These are phyloP conservation scores for Tulasnella sp. DNA, from an alignment of 768 basidiomycete species.

Conservation along the genomic window DNA sequence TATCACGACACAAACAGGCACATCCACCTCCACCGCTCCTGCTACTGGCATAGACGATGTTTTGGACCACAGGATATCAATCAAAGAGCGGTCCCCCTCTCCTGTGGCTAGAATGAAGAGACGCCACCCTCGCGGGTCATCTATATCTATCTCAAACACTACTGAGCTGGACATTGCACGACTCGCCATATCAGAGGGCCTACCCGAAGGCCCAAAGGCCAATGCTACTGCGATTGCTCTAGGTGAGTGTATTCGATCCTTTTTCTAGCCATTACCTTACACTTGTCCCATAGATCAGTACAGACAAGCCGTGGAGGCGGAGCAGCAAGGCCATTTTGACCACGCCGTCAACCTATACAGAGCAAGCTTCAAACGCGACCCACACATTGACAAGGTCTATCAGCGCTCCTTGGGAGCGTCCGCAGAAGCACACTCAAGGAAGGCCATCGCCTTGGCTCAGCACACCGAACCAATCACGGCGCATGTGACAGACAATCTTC, in stretches of 20 bases:
- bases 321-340: conserved; percentile 65
- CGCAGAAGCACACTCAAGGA: not conserved
- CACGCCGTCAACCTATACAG: conserved; percentile 69
- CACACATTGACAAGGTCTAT: conserved; percentile 66
- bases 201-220: too few relatives aligned
- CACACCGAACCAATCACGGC: not conserved
- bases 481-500: not conserved
- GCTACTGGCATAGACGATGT: not conserved
- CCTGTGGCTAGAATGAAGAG: too few relatives aligned
- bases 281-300: conserved; percentile 39
- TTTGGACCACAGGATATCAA: not conserved
- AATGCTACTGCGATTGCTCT: too few relatives aligned
- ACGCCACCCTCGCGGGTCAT: too few relatives aligned
- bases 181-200: too few relatives aligned
- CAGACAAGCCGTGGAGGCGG: conserved; percentile 54
- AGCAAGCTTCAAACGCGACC: conserved; percentile 65
- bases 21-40: conserved; percentile 1
- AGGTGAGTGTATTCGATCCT: not conserved
- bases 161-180: too few relatives aligned
- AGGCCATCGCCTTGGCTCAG: not conserved
- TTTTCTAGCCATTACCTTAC: not conserved
- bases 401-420: conserved; percentile 20
- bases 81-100: not conserved
- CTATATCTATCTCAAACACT: too few relatives aligned
- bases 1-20: not conserved